Evolutionary conservation across 2,329 filamentous ascomycete species (phyloP).

Genomic region (Elsinoe fawcettii): DNA sequence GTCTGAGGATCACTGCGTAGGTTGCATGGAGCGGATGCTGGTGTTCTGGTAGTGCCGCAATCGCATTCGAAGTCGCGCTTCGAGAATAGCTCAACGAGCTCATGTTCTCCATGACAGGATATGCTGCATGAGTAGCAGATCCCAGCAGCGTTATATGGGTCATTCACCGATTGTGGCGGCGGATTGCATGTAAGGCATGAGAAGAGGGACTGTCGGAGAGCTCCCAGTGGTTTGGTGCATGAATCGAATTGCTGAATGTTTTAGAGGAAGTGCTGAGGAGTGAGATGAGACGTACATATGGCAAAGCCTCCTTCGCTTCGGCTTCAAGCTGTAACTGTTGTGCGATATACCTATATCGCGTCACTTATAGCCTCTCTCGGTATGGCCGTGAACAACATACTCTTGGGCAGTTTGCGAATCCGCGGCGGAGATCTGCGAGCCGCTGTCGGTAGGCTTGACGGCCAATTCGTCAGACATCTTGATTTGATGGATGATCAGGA

Average conservation of each 20-base stretch:
- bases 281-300: slow-evolving; percentile 59
- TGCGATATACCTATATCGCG: slow-evolving; percentile 63
- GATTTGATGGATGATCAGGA: not conserved
- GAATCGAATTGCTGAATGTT: slow-evolving; percentile 71
- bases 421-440: slow-evolving; percentile 39
- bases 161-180: slow-evolving; percentile 54
- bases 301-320: slow-evolving; percentile 88
- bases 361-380: not conserved
- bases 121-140: slow-evolving; percentile 97
- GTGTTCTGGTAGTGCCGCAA: slow-evolving; percentile 79
- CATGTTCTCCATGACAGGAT: slow-evolving; percentile 92
- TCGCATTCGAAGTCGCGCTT: slow-evolving; percentile 96
- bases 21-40: slow-evolving; percentile 59
- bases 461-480: not conserved
- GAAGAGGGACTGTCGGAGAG: slow-evolving; percentile 80
- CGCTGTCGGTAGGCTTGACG: slow-evolving; percentile 24
- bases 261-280: not conserved
- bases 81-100: slow-evolving; percentile 87
- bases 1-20: slow-evolving; percentile 66
- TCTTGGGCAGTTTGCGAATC: slow-evolving; percentile 49
- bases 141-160: slow-evolving; percentile 64
- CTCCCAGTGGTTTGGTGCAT: slow-evolving; percentile 83
- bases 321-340: slow-evolving; percentile 85
- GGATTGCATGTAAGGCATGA: slow-evolving; percentile 93
- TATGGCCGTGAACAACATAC: slow-evolving; percentile 22